Conservation (phyloP, 164 flowering plant species). For the Magnolia officinalis region DNA sequence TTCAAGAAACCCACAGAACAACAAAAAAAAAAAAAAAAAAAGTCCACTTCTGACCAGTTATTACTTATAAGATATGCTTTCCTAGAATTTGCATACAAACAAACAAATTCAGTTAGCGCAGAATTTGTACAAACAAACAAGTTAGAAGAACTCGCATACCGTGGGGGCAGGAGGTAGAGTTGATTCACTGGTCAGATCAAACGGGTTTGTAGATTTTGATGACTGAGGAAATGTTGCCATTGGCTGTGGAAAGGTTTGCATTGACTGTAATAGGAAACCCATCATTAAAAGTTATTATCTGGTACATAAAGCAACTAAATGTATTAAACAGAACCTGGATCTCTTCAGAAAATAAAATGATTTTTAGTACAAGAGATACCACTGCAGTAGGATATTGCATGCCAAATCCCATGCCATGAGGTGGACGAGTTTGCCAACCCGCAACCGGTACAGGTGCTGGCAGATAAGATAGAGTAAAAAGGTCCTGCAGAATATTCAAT, state of each 20-base stretch:
- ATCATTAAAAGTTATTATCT: conserved; percentile 4
- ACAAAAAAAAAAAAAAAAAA: no score
- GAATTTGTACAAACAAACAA: not conserved
- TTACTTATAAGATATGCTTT: no score
- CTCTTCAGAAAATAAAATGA: not conserved
- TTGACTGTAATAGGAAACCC: conserved; percentile 34
- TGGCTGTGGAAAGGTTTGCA: conserved; percentile 47
- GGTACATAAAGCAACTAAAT: not conserved
- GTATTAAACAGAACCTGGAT: not conserved
- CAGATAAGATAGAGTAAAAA: conserved; percentile 51
- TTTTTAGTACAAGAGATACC: conserved; percentile 30
- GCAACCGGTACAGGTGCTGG: conserved; percentile 31
- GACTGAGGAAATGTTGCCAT: conserved; percentile 39
- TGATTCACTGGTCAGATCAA: conserved; percentile 59
- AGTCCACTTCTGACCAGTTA: not conserved
- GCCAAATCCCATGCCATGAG: conserved; percentile 46
- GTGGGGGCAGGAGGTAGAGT: conserved; percentile 42
- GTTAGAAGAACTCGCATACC: conserved; percentile 30
- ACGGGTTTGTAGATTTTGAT: conserved; percentile 69
- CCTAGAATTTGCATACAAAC: not conserved
- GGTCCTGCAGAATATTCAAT: conserved; percentile 49
- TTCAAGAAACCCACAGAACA: no score
- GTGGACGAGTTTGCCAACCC: conserved; percentile 66
- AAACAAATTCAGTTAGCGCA: not conserved
- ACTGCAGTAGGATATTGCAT: conserved; percentile 50